Evolutionary conservation across 1,139 yeast genomes (phyloP).

Genomic region (Taphrina flavorubra): DNA sequence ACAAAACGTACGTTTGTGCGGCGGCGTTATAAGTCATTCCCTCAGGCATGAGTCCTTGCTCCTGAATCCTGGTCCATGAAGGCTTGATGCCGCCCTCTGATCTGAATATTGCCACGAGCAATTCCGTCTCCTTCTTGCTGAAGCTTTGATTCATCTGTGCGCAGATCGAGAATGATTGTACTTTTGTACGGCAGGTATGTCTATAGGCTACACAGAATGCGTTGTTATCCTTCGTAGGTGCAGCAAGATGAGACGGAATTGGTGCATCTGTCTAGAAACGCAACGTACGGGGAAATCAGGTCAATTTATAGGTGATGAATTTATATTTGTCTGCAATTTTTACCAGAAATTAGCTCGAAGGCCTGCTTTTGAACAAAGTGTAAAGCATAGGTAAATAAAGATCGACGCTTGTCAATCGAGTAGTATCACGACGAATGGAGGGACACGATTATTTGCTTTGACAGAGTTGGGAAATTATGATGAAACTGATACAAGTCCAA

Average conservation of each 20-base stretch:
- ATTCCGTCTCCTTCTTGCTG: background rate
- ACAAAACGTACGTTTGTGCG: slow-evolving; percentile 4
- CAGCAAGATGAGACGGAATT: too few species aligned
- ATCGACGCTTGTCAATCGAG: background rate
- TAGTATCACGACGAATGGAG: too few species aligned
- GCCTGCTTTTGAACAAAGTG: too few species aligned
- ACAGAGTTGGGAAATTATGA: too few species aligned
- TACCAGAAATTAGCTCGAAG: background rate
- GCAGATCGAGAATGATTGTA: too few species aligned
- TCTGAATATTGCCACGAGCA: slow-evolving; percentile 10
- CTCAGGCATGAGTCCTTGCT: slow-evolving; percentile 14
- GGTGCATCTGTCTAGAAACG: too few species aligned
- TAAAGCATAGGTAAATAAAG: background rate
- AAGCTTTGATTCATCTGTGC: slow-evolving; percentile 1
- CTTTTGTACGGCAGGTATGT: too few species aligned
- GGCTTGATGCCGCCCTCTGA: slow-evolving; percentile 3
- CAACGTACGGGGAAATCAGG: too few species aligned
- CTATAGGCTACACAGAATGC: too few species aligned
- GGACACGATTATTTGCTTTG: too few species aligned
- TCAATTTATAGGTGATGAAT: background rate
- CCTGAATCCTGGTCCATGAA: slow-evolving; percentile 17
- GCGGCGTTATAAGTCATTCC: slow-evolving; percentile 17
- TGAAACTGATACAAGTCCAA: too few species aligned
- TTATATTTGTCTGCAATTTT: background rate
- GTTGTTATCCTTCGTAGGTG: too few species aligned